Evolutionary conservation across 2,329 filamentous ascomycete species (phyloP).

Genomic region (Scytalidium lignicola): DNA sequence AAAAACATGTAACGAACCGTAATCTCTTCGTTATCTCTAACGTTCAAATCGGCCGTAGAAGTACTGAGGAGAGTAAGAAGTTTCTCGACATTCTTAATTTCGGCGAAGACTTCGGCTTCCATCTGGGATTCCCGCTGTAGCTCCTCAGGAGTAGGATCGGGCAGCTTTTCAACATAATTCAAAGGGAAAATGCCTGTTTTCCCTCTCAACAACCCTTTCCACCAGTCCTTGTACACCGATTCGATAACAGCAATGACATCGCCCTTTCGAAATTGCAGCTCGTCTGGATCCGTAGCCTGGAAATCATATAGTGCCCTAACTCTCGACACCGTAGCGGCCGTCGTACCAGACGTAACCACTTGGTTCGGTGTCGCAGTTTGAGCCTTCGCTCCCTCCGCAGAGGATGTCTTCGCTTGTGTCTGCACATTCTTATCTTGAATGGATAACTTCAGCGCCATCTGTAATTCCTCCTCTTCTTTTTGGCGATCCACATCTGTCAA

Average conservation of each 20-base stretch:
- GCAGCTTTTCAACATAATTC: constrained; percentile 97
- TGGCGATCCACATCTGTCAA: constrained; percentile 86
- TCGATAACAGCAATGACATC: constrained; percentile 96
- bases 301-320: constrained; percentile 95
- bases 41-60: constrained; percentile 70
- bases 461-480: constrained; percentile 95
- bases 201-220: constrained; percentile 90
- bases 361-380: constrained; percentile 40
- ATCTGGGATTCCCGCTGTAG: constrained; percentile 93
- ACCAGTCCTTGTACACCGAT: constrained; percentile 99
- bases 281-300: constrained; percentile 85
- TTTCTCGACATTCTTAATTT: constrained; percentile 75
- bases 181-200: constrained; percentile 97
- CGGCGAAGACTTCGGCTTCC: constrained; percentile 75
- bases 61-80: constrained; percentile 87
- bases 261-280: constrained; percentile 93
- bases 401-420: constrained; percentile 37
- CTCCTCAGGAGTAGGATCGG: constrained; percentile 91
- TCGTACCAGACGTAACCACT: constrained; percentile 73
- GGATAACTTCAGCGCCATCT: constrained; percentile 90
- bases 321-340: constrained; percentile 90
- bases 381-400: constrained; percentile 32
- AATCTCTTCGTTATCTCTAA: constrained; percentile 96
- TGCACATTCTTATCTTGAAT: constrained; percentile 78
- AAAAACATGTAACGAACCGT: constrained; percentile 48